These are phyloP conservation scores for Penicillium maclennaniae DNA, from an alignment of 495 filamentous ascomycete genomes.

Conservation along the genomic window DNA sequence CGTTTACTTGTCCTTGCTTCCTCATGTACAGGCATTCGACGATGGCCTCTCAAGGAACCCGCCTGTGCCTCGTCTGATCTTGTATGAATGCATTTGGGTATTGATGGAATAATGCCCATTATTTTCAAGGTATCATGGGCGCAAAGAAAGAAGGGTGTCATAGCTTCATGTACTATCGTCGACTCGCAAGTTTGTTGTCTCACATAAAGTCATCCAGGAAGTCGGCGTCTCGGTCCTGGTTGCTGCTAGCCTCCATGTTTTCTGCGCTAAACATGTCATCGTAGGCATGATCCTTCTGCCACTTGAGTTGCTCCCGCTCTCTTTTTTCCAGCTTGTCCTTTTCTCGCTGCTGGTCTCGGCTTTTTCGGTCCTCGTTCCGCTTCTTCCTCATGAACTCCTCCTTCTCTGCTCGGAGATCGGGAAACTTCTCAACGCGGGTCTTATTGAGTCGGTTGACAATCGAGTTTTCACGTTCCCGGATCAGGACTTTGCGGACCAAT, in stretches of 20 bases:
- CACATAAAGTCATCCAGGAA: slow-evolving; percentile 55
- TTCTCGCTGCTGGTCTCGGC: slow-evolving; percentile 66
- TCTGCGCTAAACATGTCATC: slow-evolving; percentile 62
- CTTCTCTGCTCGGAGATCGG: slow-evolving; percentile 75
- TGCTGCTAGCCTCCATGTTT: slow-evolving; percentile 43
- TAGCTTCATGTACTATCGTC: slow-evolving; percentile 3
- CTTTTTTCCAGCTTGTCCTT: slow-evolving; percentile 74
- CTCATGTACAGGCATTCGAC: neutral
- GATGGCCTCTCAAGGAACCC: neutral
- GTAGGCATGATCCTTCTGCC: slow-evolving; percentile 91
- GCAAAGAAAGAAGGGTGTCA: neutral
- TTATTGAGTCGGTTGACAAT: slow-evolving; percentile 97
- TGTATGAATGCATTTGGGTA: neutral
- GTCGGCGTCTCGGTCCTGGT: slow-evolving; percentile 48
- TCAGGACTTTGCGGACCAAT: slow-evolving; percentile 74
- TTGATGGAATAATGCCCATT: neutral
- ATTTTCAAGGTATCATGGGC: neutral
- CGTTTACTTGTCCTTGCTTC: neutral
- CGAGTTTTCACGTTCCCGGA: slow-evolving; percentile 72
- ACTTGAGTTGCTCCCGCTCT: slow-evolving; percentile 83
- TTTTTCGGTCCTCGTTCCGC: slow-evolving; percentile 63
- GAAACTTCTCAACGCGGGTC: slow-evolving; percentile 81
- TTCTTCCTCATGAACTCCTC: slow-evolving; percentile 67
- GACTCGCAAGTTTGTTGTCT: slow-evolving; percentile 7
- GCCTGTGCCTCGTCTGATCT: neutral